Percentiles rank a stretch among this genome's conserved stretches.
These are phyloP conservation scores for Thielaviopsis musarum DNA, from an alignment of 2,329 filamentous ascomycete genomes.

Conservation along the genomic window DNA sequence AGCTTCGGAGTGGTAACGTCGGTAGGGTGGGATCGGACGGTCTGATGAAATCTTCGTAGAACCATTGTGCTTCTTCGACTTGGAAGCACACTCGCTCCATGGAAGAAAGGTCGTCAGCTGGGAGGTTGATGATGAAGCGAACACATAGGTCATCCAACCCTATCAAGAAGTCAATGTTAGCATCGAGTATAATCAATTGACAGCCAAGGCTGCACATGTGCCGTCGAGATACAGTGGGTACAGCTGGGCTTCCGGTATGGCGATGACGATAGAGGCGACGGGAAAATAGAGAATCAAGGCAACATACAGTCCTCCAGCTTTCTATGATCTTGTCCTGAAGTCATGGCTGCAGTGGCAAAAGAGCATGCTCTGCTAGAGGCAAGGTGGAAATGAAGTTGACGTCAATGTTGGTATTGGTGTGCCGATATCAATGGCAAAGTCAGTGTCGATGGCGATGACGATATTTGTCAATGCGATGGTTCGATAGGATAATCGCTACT, in stretches of 20 bases:
- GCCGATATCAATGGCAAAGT: background rate
- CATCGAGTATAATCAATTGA: background rate
- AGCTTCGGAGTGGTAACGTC: slow-evolving; percentile 67
- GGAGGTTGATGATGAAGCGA: slow-evolving; percentile 95
- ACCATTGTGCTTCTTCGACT: slow-evolving; percentile 99
- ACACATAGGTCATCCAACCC: slow-evolving; percentile 96
- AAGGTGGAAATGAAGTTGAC: background rate
- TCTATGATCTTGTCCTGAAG: slow-evolving; percentile 3
- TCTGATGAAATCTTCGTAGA: slow-evolving; percentile 98
- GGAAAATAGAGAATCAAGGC: background rate
- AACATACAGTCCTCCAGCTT: slow-evolving; percentile 4
- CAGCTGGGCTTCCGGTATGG: background rate
- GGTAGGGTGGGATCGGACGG: slow-evolving; percentile 73
- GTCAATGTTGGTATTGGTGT: background rate
- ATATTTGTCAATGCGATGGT: background rate
- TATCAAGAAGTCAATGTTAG: background rate
- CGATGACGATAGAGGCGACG: background rate
- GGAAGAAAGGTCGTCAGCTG: slow-evolving; percentile 73
- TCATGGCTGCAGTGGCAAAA: slow-evolving; percentile 5
- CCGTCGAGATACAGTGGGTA: background rate
- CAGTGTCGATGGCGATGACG: background rate
- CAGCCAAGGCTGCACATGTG: background rate
- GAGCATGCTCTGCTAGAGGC: slow-evolving; percentile 4
- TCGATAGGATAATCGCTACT: background rate
- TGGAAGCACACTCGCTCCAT: slow-evolving; percentile 95